Conservation (phyloP, 2,329 filamentous ascomycete genomes). For the Aspergillus novofumigatus region DNA sequence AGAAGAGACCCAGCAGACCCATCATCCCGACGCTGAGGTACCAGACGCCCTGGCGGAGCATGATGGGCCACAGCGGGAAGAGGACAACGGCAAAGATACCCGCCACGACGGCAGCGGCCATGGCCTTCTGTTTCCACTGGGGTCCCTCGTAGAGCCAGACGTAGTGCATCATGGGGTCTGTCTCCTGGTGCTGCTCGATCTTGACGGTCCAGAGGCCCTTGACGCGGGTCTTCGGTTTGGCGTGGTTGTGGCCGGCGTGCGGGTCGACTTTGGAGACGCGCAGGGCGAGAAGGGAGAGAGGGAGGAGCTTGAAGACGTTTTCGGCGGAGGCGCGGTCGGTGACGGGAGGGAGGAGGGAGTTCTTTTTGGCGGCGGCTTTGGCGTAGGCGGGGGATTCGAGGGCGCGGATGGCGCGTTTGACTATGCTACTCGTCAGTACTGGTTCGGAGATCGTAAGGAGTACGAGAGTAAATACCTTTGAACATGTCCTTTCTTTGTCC, state of each 20-base stretch:
- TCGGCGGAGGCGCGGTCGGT: slow-evolving; percentile 84
- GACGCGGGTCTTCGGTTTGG: slow-evolving; percentile 68
- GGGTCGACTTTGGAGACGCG: slow-evolving; percentile 80
- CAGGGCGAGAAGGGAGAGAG: slow-evolving; percentile 87
- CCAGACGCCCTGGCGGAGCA: slow-evolving; percentile 90
- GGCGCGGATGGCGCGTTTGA: slow-evolving; percentile 91
- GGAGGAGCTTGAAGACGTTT: slow-evolving; percentile 91
- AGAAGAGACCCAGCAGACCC: slow-evolving; percentile 86
- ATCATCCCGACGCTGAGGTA: slow-evolving; percentile 94
- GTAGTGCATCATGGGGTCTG: slow-evolving; percentile 68
- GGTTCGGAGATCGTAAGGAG: background rate
- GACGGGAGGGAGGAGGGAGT: slow-evolving; percentile 81
- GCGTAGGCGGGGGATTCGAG: slow-evolving; percentile 84
- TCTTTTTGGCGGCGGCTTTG: slow-evolving; percentile 79
- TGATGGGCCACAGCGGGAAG: slow-evolving; percentile 93
- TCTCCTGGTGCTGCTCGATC: slow-evolving; percentile 93
- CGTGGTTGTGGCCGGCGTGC: slow-evolving; percentile 69
- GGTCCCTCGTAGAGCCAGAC: slow-evolving; percentile 94
- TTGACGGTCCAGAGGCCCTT: slow-evolving; percentile 96
- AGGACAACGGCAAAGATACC: slow-evolving; percentile 85
- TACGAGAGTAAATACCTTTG: slow-evolving; percentile 57
- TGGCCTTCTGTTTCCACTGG: slow-evolving; percentile 90
- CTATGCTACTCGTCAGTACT: slow-evolving; percentile 43
- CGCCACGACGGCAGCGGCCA: slow-evolving; percentile 76
- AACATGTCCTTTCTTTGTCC: slow-evolving; percentile 99